These are phyloP conservation scores for Mallotus repandus DNA, from an alignment of 441 rosid genomes.

Conservation along the genomic window DNA sequence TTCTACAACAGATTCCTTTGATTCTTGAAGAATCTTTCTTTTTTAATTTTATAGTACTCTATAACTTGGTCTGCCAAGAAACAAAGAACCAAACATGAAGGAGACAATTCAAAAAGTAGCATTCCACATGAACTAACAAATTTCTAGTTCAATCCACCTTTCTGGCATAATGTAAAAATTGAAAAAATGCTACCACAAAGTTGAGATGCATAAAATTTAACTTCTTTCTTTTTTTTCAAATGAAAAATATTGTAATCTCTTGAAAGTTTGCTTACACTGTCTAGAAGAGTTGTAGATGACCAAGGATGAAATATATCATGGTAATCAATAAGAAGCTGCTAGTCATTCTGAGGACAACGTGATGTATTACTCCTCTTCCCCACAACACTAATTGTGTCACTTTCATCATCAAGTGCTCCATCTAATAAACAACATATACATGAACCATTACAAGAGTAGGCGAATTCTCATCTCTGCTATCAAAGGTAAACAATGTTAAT, in stretches of 20 bases:
- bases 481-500: too few species aligned
- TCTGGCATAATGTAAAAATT: background rate
- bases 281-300: conserved; percentile 70
- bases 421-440: too few species aligned
- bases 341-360: conserved; percentile 73
- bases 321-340: conserved; percentile 45
- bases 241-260: conserved; percentile 14
- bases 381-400: conserved; percentile 54
- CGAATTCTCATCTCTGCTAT: too few species aligned
- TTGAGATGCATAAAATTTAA: conserved; percentile 17
- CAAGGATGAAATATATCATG: conserved; percentile 55
- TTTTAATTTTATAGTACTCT: conserved; percentile 75
- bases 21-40: conserved; percentile 93
- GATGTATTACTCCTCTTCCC: conserved; percentile 65
- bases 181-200: background rate
- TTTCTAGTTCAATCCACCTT: background rate
- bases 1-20: conserved; percentile 80
- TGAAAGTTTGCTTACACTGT: conserved; percentile 54
- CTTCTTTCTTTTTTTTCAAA: conserved; percentile 16
- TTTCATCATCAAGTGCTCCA: too few species aligned
- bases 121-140: too few species aligned
- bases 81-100: background rate
- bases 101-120: background rate
- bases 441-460: too few species aligned
- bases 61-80: conserved; percentile 62